Base-by-base conservation (phyloP, 2,329 filamentous ascomycete species). In the Colletotrichum limetticola region DNA sequence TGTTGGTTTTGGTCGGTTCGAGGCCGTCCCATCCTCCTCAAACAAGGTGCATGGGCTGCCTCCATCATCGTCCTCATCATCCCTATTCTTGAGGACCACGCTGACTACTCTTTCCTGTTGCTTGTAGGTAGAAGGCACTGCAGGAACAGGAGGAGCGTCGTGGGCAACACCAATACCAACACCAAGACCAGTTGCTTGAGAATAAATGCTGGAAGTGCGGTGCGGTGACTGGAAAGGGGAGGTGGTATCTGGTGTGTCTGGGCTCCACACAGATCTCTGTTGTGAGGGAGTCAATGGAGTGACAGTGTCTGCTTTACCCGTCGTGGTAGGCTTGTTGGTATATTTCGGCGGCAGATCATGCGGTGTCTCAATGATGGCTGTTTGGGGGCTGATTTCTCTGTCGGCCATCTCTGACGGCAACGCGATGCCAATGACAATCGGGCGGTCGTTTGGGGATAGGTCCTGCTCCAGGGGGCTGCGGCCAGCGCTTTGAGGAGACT, bases 341-440 rank as follows among this genome's bases (percentile, higher is more conserved):
- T 63, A 68, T 32, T 11, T 65, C 28, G 68, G 67, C 71, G 59
- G 75, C 74, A 74, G 32, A 35, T 83, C 84, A 28, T 80, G 75
- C 4, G 83, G 83, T 2, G 83, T 85, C 61, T 84, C 82, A 30
- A 85, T 78, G 9, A 83, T 80, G 19, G 85, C 84, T 3, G 85
- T 89, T 56, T 87, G 84, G n/a, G 88, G 88, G 68, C 86, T 89
- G 78, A 88, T 82, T 32, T 75, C 74, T 1, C 74, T 77, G 37
- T 69, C 74, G 52, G 72, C 73, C 12, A 77, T 73, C 76, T 88
- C 87, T 16, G 90, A 88, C 2, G 92, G 89, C 58, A 94, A 84
- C 16, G 89, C 88, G 63, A 95, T 90, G 14, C 92, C 92, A 75
- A 94, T 95, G 55, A 93, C 87, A 72, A 95, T 95, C 1, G 91